Conservation (phyloP, 805 yeast genomes). For the Spathaspora arborariae region DNA sequence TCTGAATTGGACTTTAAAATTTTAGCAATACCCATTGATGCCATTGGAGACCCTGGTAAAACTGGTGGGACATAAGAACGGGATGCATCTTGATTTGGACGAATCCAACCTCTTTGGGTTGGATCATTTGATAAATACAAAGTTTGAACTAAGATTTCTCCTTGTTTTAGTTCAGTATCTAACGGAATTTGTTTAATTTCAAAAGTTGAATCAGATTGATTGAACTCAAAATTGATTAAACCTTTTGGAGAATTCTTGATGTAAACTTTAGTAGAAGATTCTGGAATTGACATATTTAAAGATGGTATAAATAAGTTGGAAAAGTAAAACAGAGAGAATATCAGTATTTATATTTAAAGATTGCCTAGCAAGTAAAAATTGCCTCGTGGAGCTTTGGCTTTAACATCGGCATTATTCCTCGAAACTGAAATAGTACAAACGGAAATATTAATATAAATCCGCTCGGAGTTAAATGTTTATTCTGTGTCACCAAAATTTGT, state of each 20-base stretch:
- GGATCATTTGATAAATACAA: constrained; percentile 56
- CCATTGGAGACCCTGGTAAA: constrained; percentile 42
- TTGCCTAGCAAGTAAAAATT: not conserved
- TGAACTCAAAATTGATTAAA: constrained; percentile 17
- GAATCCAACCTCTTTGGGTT: constrained; percentile 58
- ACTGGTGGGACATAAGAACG: constrained; percentile 36
- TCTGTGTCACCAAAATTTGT: too few species aligned
- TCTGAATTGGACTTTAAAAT: constrained; percentile 45
- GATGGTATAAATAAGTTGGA: not conserved
- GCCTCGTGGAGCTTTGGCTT: not conserved
- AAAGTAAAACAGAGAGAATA: not conserved
- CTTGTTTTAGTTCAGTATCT: constrained; percentile 23
- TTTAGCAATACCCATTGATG: constrained; percentile 44
- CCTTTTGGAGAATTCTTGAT: constrained; percentile 20
- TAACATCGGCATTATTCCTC: not conserved
- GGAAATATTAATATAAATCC: not conserved
- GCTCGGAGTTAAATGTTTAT: too few species aligned
- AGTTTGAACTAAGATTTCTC: constrained; percentile 43
- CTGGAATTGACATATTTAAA: constrained; percentile 1
- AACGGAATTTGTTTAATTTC: constrained; percentile 13
- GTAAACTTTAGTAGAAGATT: constrained; percentile 12
- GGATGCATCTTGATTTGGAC: constrained; percentile 25
- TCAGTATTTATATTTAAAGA: not conserved
- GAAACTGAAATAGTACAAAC: not conserved
- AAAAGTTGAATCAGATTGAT: constrained; percentile 23